Percentiles rank a stretch among this genome's conserved stretches.
Evolutionary conservation across 192 early-diverging fungal genomes (phyloP).

Genomic region (Umbelopsis vinacea): DNA sequence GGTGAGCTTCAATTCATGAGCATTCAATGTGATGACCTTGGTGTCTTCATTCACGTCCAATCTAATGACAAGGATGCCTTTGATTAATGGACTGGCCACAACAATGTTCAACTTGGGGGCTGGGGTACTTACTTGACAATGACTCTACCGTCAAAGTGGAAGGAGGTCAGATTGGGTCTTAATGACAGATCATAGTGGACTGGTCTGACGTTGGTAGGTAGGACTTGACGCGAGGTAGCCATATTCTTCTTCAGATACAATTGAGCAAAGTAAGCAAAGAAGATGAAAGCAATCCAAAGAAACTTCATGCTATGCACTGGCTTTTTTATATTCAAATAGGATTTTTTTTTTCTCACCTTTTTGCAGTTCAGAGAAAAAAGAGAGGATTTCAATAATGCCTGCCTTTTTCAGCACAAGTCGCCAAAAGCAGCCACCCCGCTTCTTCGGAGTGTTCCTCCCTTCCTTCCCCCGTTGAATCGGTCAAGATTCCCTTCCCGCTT

Average conservation of each 20-base stretch:
- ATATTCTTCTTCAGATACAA: not conserved
- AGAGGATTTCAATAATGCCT: not conserved
- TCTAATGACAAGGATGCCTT: conserved; percentile 17
- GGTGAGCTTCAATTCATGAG: conserved; percentile 67
- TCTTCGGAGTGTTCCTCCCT: conserved; percentile 1
- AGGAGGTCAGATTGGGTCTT: conserved; percentile 79
- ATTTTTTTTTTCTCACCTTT: not conserved
- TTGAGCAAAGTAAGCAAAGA: not conserved
- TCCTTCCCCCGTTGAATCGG: not conserved
- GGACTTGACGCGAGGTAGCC: conserved; percentile 60
- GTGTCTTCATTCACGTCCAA: conserved; percentile 67
- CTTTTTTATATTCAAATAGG: not conserved
- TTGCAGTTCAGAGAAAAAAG: not conserved
- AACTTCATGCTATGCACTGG: not conserved
- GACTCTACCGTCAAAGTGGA: conserved; percentile 81
- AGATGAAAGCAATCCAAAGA: not conserved
- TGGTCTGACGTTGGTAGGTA: conserved; percentile 86
- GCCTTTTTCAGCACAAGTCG: conserved; percentile 16
- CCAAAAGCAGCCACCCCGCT: conserved; percentile 17
- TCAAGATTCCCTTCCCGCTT: too few relatives aligned
- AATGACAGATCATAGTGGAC: conserved; percentile 82
- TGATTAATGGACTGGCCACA: too few relatives aligned
- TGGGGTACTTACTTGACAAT: conserved; percentile 61
- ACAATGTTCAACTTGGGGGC: too few relatives aligned
- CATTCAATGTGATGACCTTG: conserved; percentile 68